These are phyloP conservation scores for Odonthalia washingtoniensis DNA, from an alignment of 31 red algal genomes.

Conservation along the genomic window DNA sequence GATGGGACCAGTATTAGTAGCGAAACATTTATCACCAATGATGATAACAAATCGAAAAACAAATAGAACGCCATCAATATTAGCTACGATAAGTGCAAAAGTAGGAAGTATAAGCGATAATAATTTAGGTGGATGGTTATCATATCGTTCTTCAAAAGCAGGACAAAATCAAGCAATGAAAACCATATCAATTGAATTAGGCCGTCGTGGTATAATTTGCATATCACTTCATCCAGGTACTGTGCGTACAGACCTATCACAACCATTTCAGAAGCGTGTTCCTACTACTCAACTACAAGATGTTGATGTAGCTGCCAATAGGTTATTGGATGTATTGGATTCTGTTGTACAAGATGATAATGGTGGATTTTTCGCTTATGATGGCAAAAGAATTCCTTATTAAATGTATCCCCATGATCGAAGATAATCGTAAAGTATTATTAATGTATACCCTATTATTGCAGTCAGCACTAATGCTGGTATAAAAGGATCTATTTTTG, in stretches of 20 bases:
- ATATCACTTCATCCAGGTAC: constrained; percentile 85
- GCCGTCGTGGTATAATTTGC: constrained; percentile 64
- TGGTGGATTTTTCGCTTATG: constrained; percentile 74
- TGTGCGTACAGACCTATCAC: constrained; percentile 74
- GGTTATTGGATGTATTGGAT: constrained; percentile 85
- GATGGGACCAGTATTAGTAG: constrained; percentile 81
- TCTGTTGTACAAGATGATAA: constrained; percentile 63
- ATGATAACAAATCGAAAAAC: constrained; percentile 75
- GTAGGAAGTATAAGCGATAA: constrained; percentile 84
- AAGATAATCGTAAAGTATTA: constrained; percentile 52
- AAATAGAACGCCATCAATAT: constrained; percentile 60
- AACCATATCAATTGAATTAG: constrained; percentile 76
- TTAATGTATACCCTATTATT: constrained; percentile 67
- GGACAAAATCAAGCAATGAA: constrained; percentile 81
- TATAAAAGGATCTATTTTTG: constrained; percentile 58
- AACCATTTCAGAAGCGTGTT: constrained; percentile 82
- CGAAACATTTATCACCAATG: constrained; percentile 79
- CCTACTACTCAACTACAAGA: constrained; percentile 57
- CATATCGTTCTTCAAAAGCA: constrained; percentile 80
- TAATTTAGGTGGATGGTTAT: constrained; percentile 83
- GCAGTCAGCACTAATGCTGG: constrained; percentile 59
- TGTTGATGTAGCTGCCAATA: constrained; percentile 66
- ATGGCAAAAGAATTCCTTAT: constrained; percentile 65
- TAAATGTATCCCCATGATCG: constrained; percentile 38
- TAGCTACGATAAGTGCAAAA: constrained; percentile 73